These are phyloP conservation scores for Anastatica hierochuntica DNA, from an alignment of 345 rosid species.

Conservation along the genomic window DNA sequence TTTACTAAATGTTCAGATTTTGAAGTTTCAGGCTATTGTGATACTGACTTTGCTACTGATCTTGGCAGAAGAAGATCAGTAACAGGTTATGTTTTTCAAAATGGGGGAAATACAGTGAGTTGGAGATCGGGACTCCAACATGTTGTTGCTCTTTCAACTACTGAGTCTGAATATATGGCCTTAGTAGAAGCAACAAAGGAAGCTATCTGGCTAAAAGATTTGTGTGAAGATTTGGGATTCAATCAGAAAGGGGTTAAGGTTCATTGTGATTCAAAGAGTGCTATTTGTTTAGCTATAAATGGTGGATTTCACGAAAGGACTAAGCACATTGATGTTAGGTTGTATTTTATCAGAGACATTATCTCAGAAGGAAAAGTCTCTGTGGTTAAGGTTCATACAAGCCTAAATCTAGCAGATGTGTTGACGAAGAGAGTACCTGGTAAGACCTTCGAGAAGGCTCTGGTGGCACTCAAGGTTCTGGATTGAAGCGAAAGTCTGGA, in stretches of 20 bases:
- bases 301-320: not conserved
- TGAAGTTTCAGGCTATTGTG: not conserved
- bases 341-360: not conserved
- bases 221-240: not conserved
- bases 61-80: not conserved
- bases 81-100: not conserved
- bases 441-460: not conserved
- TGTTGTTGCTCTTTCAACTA: not conserved
- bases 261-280: not conserved
- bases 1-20: not conserved
- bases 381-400: not conserved
- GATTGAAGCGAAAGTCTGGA: too few relatives aligned
- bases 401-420: not conserved
- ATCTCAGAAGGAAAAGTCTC: not conserved
- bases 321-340: not conserved
- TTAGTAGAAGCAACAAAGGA: not conserved
- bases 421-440: not conserved
- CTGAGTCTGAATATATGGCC: not conserved
- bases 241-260: not conserved
- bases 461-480: not conserved
- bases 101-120: not conserved
- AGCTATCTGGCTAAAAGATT: not conserved
- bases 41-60: not conserved
- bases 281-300: not conserved
- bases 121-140: not conserved